These are phyloP conservation scores for Lasiodiplodia hormozganensis DNA, from an alignment of 2,329 filamentous ascomycete species.

Conservation along the genomic window DNA sequence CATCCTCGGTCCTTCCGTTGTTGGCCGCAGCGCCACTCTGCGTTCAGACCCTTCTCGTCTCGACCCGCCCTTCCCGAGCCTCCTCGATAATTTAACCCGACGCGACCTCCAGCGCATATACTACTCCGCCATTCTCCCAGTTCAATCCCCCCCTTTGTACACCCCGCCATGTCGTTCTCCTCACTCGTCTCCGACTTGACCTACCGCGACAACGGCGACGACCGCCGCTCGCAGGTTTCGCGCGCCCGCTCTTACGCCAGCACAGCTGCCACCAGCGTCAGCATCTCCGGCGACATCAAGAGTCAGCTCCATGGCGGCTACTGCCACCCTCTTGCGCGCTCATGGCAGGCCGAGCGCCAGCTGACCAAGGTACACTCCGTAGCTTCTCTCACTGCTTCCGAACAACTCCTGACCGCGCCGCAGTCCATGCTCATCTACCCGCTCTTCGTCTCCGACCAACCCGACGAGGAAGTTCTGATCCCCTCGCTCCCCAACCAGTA, in stretches of 20 bases:
- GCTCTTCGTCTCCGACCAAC: constrained; percentile 92
- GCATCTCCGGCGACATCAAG: constrained; percentile 59
- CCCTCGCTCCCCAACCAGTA: constrained; percentile 89
- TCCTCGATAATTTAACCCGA: constrained; percentile 26
- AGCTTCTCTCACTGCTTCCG: neutral
- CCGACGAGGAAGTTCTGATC: constrained; percentile 89
- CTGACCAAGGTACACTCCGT: constrained; percentile 53
- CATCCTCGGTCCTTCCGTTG: neutral
- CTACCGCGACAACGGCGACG: constrained; percentile 52
- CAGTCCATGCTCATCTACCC: constrained; percentile 99
- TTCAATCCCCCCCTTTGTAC: neutral
- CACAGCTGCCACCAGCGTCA: constrained; percentile 60
- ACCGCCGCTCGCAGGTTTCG: constrained; percentile 54
- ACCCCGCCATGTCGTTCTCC: constrained; percentile 57
- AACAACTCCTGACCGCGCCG: constrained; percentile 6
- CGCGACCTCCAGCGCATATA: neutral
- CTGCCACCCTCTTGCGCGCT: constrained; percentile 57
- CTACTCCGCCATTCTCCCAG: neutral
- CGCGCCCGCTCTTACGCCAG: constrained; percentile 58
- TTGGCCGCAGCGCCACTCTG: constrained; percentile 12
- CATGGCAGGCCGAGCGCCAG: constrained; percentile 61
- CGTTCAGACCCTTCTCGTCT: constrained; percentile 25
- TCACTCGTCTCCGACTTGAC: constrained; percentile 60
- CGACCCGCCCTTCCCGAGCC: constrained; percentile 17
- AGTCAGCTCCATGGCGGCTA: constrained; percentile 61